Base-by-base conservation (phyloP, 257 asterid species). In the Paulownia fortunei region DNA sequence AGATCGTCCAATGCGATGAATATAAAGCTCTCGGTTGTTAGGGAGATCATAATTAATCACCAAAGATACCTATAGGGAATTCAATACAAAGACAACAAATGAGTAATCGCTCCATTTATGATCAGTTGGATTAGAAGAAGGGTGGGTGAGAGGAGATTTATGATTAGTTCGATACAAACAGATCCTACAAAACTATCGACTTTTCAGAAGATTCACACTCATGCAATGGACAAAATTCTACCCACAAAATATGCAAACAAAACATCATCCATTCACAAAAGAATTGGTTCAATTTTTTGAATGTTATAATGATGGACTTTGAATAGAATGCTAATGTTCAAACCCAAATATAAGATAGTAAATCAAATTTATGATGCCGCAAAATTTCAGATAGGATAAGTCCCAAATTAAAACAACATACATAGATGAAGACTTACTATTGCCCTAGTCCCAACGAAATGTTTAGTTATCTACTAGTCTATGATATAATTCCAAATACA, bases 11-110 rank as follows among this genome's bases (percentile, higher is more conserved):
- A 94, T 94, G 59, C 99, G 93, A 77, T 92, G 99, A 83, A 94
- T 94, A 84, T 91, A 94, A 71, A 92, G 98, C 84, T 95, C 97
- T 81, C 99, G 86, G 72, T 93, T 92, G 87, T 95, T 95, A 5
- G 99, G 99, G 82, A 95, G 98, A 85, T 95, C 99, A 78, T 95
- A 91, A 85, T 95, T 95, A 34, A 95, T 95, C 83, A 95, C 99
- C 89, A 95, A 68, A 42, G 98, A 92, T 69, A 94, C 99, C 99
- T 94, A 68, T 11, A n/a, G 16, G 8, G 34, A 34, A 74, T 64
- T 32, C 76, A 69, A 65, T 1, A 39, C 15, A 49, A 16, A 68
- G 11, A 32, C 49, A 9, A 55, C 16, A 75, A 72, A 46, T 83
- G 55, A 71, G 58, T 19, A 51, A 44, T 18, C 26, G 6, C 3